Conservation (phyloP, 2,329 filamentous ascomycete species). For the Alternaria brassicicola region DNA sequence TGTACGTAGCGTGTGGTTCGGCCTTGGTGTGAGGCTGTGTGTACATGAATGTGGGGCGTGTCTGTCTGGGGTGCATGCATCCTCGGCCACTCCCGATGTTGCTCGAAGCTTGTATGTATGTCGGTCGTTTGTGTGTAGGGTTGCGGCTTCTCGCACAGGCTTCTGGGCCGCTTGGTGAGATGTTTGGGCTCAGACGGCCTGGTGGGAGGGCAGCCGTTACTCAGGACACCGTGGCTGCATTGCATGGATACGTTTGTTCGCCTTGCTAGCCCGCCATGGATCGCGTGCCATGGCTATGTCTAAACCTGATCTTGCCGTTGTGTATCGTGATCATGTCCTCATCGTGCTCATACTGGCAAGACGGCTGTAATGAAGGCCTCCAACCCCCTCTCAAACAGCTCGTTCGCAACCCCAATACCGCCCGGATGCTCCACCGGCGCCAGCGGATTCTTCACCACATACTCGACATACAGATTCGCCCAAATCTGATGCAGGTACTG, state of each 20-base stretch:
- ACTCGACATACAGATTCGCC: slow-evolving; percentile 97
- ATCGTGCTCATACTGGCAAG: slow-evolving; percentile 35
- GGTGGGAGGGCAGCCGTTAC: background rate
- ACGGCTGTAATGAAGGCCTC: slow-evolving; percentile 73
- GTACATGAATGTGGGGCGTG: slow-evolving; percentile 15
- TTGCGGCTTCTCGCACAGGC: background rate
- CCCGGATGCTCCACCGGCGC: slow-evolving; percentile 66
- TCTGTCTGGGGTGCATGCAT: background rate
- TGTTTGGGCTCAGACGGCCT: background rate
- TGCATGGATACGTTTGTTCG: background rate
- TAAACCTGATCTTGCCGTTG: background rate
- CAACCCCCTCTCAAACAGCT: slow-evolving; percentile 69
- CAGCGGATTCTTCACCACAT: slow-evolving; percentile 71
- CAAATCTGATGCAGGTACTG: slow-evolving; percentile 98
- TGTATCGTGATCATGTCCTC: background rate
- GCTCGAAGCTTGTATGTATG: slow-evolving; percentile 36
- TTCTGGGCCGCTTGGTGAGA: background rate
- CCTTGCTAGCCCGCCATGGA: background rate
- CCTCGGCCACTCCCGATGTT: background rate
- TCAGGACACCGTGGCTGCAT: background rate
- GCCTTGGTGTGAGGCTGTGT: slow-evolving; percentile 15
- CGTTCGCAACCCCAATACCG: slow-evolving; percentile 67
- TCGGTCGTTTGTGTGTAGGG: background rate
- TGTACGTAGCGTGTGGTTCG: background rate
- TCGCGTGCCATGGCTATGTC: background rate